A percentile compares a stretch with the other conserved stretches of the same genome.
phyloP scores from a whole-genome alignment of 2,329 filamentous ascomycete genomes.

The Penicillium vulpinum region DNA sequence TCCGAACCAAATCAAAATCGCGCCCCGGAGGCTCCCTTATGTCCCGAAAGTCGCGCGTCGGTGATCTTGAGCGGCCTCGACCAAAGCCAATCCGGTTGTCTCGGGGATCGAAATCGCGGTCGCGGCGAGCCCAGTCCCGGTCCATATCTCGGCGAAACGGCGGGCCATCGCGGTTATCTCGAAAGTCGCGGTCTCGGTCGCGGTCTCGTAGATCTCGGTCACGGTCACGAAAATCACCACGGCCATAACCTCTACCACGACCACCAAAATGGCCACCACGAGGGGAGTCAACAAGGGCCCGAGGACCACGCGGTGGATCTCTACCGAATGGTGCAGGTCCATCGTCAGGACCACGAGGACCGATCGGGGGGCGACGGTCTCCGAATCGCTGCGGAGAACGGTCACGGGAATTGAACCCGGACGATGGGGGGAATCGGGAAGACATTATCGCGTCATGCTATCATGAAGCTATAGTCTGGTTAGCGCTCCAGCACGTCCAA shows the following conservation, averaged over 20 bases:
- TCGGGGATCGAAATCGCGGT: conserved; percentile 49
- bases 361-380: conserved; percentile 64
- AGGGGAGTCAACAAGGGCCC: conserved; percentile 71
- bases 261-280: conserved; percentile 51
- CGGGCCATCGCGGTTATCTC: conserved; percentile 43
- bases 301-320: conserved; percentile 79
- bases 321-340: conserved; percentile 58
- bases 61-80: conserved; percentile 48
- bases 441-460: conserved; percentile 50
- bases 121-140: conserved; percentile 49
- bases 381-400: conserved; percentile 70
- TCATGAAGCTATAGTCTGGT: conserved; percentile 32
- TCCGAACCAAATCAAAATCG: conserved; percentile 42
- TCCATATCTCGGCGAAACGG: conserved; percentile 45
- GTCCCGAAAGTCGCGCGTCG: conserved; percentile 45
- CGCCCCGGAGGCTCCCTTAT: conserved; percentile 36
- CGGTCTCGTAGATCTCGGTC: conserved; percentile 60
- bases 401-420: conserved; percentile 65
- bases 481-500: conserved; percentile 29
- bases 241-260: conserved; percentile 47
- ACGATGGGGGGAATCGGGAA: conserved; percentile 63
- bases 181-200: conserved; percentile 42
- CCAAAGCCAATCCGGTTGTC: conserved; percentile 47
- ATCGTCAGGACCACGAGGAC: conserved; percentile 56
- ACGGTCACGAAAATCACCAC: conserved; percentile 41